Evolutionary conservation across 148 eudicot species (phyloP), one percentile per base, ranked within the genome.

Genomic region (Cornus kousa): DNA sequence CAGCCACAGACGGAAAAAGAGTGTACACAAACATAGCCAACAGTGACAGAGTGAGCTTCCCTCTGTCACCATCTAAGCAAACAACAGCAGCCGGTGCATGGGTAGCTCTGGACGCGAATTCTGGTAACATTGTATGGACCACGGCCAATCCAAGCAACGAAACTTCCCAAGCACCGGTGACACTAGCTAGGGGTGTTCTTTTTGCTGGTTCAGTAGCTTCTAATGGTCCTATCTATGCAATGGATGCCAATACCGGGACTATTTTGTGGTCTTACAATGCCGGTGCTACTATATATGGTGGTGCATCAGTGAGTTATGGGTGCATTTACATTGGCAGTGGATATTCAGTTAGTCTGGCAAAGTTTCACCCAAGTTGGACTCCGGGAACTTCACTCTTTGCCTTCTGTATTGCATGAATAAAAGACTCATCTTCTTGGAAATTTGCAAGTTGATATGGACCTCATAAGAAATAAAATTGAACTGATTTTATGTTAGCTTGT

Each of bases 11-110:
- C 19, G 95, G 92, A 11, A 76, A 23, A 48, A 83, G 85, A 32
- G 85, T 91, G 1, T 91, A 85, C 85, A 89, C 95, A 64, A 91
- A 91, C 87, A 88, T 89, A 13, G 92, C 75, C 31, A 91, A 91
- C 75, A 77, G 74, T 11, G 67, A 73, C 28, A 69, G 77, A 35
- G 65, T 76, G 19, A 79, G 55, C 37, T 91, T 91, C 79, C 80
- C 74, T 53, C 90, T 91, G 14, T 68, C 89, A 32, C 92, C 92
- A 11, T 80, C 87, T 11, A 85, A 75, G 80, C 79, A 60, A 71
- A 85, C 82, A 35, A 87, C 90, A 43, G 86, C 84, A 7, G 84
- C 81, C 1, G 95, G 93, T 14, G 91, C 71, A 24, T 91, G 90
- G 91, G 92, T 85, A 77, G 95, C 95, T 1, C 70, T 91, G 68